Base-by-base conservation (phyloP, 2,329 filamentous ascomycete genomes). In the Aschersonia sp. region DNA sequence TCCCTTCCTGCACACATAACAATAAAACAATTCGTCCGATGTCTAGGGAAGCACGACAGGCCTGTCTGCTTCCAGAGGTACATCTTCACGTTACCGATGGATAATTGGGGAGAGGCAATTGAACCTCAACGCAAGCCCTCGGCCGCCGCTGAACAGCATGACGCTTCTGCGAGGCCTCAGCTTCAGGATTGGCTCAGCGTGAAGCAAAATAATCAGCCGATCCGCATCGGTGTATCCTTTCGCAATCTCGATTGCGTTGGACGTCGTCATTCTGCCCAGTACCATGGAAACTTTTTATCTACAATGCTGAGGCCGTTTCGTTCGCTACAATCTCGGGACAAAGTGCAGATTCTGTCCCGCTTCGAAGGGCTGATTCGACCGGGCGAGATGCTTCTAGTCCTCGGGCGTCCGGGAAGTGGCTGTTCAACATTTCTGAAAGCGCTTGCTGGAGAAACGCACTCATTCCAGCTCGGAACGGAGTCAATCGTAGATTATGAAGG, bases 321-420 rank as follows among this genome's bases (percentile, higher is more conserved):
- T 12, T 8, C 12, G 12, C 8, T 12, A 37, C 4, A 12, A 37
- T 37, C 35, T 9, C 35, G 12, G 35, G 35, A 37, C 10, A 11
- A 42, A 22, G 40, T 14, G 6, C 40, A 42, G 14, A 42, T 42
- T 22, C 5, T 42, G 40, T 22, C 3, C 14, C 9, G 14, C 40
- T 6, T 42, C 40, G 40, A 42, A 4, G 40, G 40, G 7, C 14
- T 42, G 40, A 42, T 42, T n/a, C 9, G n/a, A 7, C 81, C 82
- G 0, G 83, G 81, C 22, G 81, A 85, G 61, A 84, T 85, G 82
- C 63, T 85, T 1, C 65, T 85, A 1, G 81, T 86, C 0, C 67
- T 86, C 0, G 83, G 83, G 4, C 71, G 81, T 1, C 82, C 83
- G 0, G 83, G 81, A 0, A 71, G 79, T 3, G 82, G 82, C 35